Percentiles rank a stretch among this genome's conserved stretches.
Evolutionary conservation across 257 asterid genomes (phyloP).

Genomic region (Solanum pinnatisectum): DNA sequence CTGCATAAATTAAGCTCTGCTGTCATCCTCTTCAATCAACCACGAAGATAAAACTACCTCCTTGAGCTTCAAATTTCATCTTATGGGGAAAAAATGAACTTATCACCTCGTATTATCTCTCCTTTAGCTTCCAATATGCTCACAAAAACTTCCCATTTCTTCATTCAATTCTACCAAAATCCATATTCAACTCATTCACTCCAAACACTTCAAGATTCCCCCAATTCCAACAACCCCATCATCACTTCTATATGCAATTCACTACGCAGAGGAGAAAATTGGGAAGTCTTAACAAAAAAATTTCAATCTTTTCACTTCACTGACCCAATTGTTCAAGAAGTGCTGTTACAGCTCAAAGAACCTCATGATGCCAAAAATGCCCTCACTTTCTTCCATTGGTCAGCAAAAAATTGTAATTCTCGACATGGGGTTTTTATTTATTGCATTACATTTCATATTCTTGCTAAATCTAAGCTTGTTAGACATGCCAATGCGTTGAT

Average conservation of each 20-base stretch:
- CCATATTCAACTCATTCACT: not conserved
- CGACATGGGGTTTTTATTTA: constrained; percentile 41
- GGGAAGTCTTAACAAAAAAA: constrained; percentile 40
- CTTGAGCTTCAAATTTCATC: not conserved
- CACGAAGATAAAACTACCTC: not conserved
- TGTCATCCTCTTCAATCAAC: not conserved
- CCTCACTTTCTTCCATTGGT: constrained; percentile 75
- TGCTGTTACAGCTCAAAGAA: constrained; percentile 56
- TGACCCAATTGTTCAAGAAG: constrained; percentile 19
- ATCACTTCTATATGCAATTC: constrained; percentile 35
- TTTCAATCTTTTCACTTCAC: constrained; percentile 35
- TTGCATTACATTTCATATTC: constrained; percentile 60
- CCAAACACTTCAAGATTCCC: not conserved
- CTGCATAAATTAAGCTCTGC: not conserved
- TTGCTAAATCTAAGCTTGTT: constrained; percentile 56
- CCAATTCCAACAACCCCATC: not conserved
- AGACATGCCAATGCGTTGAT: constrained; percentile 65
- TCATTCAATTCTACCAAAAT: not conserved
- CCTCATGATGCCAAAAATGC: constrained; percentile 54
- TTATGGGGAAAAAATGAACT: not conserved
- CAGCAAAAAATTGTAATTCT: constrained; percentile 26
- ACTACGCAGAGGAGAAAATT: constrained; percentile 31
- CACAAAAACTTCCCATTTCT: not conserved
- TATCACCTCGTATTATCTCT: not conserved
- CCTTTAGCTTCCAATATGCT: not conserved